Base-by-base conservation (phyloP, 202 grass and related monocot species). In the Hordeum pubiflorum region DNA sequence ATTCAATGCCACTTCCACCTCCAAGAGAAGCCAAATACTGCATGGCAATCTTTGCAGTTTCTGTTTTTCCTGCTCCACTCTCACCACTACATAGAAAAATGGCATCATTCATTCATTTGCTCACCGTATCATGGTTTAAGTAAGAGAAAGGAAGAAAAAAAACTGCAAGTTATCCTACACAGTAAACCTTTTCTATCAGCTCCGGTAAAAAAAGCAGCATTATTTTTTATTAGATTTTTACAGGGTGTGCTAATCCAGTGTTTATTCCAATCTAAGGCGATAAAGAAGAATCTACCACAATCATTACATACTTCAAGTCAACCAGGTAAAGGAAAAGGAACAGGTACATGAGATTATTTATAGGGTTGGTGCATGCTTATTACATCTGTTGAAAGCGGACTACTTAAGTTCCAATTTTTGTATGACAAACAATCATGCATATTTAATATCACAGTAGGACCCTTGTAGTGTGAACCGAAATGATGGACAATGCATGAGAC, bases 41-140 rank as follows among this genome's bases (percentile, higher is more conserved):
- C 95, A 97, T 97, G 57, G 95, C 88, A 52, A 94, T 97, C 83
- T 97, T 97, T 68, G 95, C 95, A 2, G 95, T 97, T 93, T 94
- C 92, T 81, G 95, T 97, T 86, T 97, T 97, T 75, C 95, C 95
- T 85, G 95, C 92, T 86, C 95, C 95, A 85, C 95, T 97, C 82
- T 94, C 95, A 77, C 95, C 95, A 72, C 95, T 97, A 70, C 39
- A 89, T 26, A 72, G 7, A 57, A 58, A 17, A 17, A 63, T 40
- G 26, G 58, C 46, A 82, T 78, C 73, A 80, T 55, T 48, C 63
- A 58, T 78, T 84, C 14, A 55, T 7, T 63, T 65, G 61, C 23
- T 77, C 46, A 36, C 18, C 41, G 34, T 48, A 22, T 46, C 50
- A 58, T 54, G 27, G 72, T 17, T 27, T 41, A n/a, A 31, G 2